Evolutionary conservation across 371 early-diverging fungal genomes (phyloP), one percentile per base, ranked within the genome.

Genomic region (Syncephalastrum contaminatum): DNA sequence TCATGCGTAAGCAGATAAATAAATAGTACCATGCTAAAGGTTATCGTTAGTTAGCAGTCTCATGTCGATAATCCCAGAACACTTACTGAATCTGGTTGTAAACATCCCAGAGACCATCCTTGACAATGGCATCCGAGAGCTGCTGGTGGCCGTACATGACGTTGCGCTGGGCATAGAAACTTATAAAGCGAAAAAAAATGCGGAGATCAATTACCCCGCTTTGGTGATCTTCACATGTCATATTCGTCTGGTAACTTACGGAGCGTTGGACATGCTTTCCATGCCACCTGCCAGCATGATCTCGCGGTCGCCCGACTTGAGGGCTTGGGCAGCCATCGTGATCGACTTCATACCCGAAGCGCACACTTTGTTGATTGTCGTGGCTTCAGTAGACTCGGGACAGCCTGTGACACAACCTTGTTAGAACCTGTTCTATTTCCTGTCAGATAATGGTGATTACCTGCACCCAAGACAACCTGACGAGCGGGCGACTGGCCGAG

Each of bases 301-400:
- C 15, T 79, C 60, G 62, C 81, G 80, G 43, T 76, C 77, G 21
- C 84, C 87, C 19, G 76, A 66, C 64, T 81, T 75, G 59, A 88
- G 80, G 51, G 70, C 76, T 61, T 88, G 90, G 7, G 90, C 68
- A 14, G 89, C 91, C 66, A 91, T 56, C 73, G 83, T 89, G 41
- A 90, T 76, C 2, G 92, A 81, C 76, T 97, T 97, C 91, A 95
- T 88, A 19, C 95, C 98, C 5, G 91, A 91, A 8, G 93, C 95
- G 72, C 98, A 97, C 18, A 95, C 95, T 73, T 96, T 96, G 78
- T 96, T 96, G 62, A 96, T 82, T 21, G 95, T 93, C 3, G 94
- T 94, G 21, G 90, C 88, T 43, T 89, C 89, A 20, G 91, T 90
- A 10, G 85, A 73, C 58, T 84, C 83, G 54, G 92, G 84, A 54